Evolutionary conservation across 306 rosid species (phyloP), one percentile per base, ranked within the genome.

Genomic region (Arachis hypogaea): DNA sequence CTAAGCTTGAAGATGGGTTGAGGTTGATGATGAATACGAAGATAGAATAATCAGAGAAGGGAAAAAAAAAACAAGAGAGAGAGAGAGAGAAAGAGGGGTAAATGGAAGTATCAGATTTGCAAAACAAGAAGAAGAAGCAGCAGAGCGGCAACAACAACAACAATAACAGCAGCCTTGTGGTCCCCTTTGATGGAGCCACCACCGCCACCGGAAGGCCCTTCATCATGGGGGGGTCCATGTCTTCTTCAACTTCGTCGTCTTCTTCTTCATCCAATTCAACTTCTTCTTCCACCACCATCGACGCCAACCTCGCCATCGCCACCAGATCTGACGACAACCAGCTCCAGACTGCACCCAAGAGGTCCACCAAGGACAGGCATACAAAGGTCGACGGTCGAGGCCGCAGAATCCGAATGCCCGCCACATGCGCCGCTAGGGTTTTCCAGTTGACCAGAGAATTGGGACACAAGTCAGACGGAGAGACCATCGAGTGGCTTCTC

Each of bases 371-470:
- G 66, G 98, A 93, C 75, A 83, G 98, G 5, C 98, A 93, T 77
- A 93, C 97, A 1, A 93, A 93, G 40, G 98, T 93, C 0, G 98
- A 93, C 9, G 98, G 98, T 0, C 90, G 98, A 1, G 98, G 98
- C 7, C 83, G 98, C 3, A 83, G 98, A 43, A 93, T 93, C 73
- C 89, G 98, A 75, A 93, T 93, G 98, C 98, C 98, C 0, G 98
- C 97, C 0, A 83, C 98, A 0, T 93, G 98, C 43, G 98, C 98
- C 0, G 97, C 98, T 2, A 85, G 98, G 69, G 98, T 93, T 66
- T 93, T 93, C 65, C 98, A 93, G 12, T 69, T 93, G 79, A 93
- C 98, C 0, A 71, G 98, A 63, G 98, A 93, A 85, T 77, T 93
- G 79, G 87, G 97, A 0, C 93, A 93, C 63, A 93, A 93, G 74